Evolutionary conservation across 192 early-diverging fungal species (phyloP).

Genomic region (Linnemannia elongata): DNA sequence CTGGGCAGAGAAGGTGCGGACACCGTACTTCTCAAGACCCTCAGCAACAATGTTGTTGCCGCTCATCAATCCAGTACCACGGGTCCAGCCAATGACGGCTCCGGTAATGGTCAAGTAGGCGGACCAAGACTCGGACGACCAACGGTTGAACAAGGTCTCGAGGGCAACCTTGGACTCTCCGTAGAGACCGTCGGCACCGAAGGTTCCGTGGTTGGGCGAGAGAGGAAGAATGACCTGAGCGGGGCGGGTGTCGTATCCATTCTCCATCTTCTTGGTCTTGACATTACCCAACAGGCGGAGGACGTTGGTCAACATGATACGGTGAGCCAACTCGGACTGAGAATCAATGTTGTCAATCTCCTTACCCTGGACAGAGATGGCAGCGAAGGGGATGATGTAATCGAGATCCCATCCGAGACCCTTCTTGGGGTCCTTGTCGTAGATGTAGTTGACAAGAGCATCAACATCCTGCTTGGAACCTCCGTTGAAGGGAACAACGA

Average conservation of each 20-base stretch:
- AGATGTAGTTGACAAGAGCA: slow-evolving; percentile 90
- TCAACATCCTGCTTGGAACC: slow-evolving; percentile 88
- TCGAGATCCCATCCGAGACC: slow-evolving; percentile 96
- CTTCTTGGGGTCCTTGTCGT: slow-evolving; percentile 75
- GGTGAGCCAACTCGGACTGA: slow-evolving; percentile 91
- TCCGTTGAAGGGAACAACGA: slow-evolving; percentile 96
- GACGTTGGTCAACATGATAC: slow-evolving; percentile 95
- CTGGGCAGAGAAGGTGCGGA: slow-evolving; percentile 90
- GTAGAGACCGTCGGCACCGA: slow-evolving; percentile 94
- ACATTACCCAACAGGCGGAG: slow-evolving; percentile 89
- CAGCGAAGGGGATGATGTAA: slow-evolving; percentile 95
- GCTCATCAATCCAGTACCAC: slow-evolving; percentile 96
- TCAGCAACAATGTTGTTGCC: slow-evolving; percentile 92
- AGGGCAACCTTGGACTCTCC: slow-evolving; percentile 94
- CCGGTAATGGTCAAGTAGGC: slow-evolving; percentile 89
- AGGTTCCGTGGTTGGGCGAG: slow-evolving; percentile 97
- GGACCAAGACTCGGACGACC: slow-evolving; percentile 92
- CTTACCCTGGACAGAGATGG: slow-evolving; percentile 89
- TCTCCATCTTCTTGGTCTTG: slow-evolving; percentile 83
- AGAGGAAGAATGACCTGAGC: slow-evolving; percentile 90
- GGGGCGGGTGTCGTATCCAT: slow-evolving; percentile 86
- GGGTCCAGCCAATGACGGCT: slow-evolving; percentile 97
- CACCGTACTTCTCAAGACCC: slow-evolving; percentile 88
- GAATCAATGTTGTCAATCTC: slow-evolving; percentile 90
- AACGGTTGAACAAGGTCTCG: slow-evolving; percentile 93